Evolutionary conservation across 1,284 basidiomycete genomes (phyloP).

Genomic region (Trametes hirsuta): DNA sequence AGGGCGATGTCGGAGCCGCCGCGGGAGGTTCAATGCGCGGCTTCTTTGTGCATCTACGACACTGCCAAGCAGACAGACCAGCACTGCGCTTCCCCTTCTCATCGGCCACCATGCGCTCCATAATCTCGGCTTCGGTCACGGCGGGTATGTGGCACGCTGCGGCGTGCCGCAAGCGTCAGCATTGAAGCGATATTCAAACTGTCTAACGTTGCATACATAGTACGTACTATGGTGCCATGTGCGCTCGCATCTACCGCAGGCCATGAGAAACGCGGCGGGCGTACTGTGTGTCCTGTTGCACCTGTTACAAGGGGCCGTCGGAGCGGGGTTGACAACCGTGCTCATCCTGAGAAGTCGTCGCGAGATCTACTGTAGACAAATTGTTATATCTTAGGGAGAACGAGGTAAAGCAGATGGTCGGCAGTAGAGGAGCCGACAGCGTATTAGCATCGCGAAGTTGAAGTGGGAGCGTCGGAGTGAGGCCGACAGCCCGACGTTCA

Average conservation of each 20-base stretch:
- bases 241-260: slow-evolving; percentile 26
- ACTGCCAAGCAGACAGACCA: slow-evolving; percentile 19
- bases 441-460: too few relatives aligned
- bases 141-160: slow-evolving; percentile 29
- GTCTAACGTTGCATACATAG: too few relatives aligned
- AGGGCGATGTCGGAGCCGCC: neutral
- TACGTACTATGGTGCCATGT: slow-evolving; percentile 29
- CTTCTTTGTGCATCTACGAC: slow-evolving; percentile 17
- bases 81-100: slow-evolving; percentile 10
- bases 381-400: neutral
- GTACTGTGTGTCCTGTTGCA: slow-evolving; percentile 20
- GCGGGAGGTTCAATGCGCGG: slow-evolving; percentile 1
- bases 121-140: slow-evolving; percentile 18
- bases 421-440: neutral
- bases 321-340: neutral
- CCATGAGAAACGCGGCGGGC: slow-evolving; percentile 23
- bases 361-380: neutral
- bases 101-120: slow-evolving; percentile 16
- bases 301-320: slow-evolving; percentile 13
- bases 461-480: too few relatives aligned
- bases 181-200: neutral
- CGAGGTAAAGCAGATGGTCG: neutral
- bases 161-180: too few relatives aligned
- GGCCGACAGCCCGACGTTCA: too few relatives aligned
- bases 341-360: neutral